Base-by-base conservation (phyloP, 1,284 basidiomycete species). In the Coniophora puteana region DNA sequence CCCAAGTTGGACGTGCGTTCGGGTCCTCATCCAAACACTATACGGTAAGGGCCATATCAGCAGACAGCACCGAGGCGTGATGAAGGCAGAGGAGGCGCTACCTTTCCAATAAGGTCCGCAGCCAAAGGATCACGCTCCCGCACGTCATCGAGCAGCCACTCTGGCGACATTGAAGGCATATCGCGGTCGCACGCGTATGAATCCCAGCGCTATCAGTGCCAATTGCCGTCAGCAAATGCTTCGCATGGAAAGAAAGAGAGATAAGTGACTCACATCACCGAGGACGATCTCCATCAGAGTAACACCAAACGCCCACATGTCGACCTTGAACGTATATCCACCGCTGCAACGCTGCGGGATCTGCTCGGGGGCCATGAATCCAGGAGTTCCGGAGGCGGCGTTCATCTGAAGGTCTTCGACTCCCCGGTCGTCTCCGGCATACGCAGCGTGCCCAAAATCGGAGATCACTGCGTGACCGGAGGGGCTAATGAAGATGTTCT, bases 401-500 rank as follows among this genome's bases (percentile, higher is more conserved):
- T 6, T 16, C 29, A 31, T 31, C n/a, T 31, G 8, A 18, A 31
- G 29, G n/a, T 26, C 14, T 25, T 25, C 36, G 31, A 17, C 18
- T 16, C 17, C 12, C 5, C 5, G n/a, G 20, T n/a, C 6, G 10
- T 16, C 14, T 6, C 26, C 16, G 16, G 4, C 36, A 4, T 36
- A 13, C 26, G 13, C 17, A 18, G 40, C 40, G 10, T 55, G 39
- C 17, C 43, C 49, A 24, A 46, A 47, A 27, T 51, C 48, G 5
- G 46, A 27, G 21, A 50, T 32, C 22, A 31, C 44, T 12, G 48
- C 12, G 26, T 48, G 46, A 13, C 50, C 50, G 11, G 14, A 31
- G 3, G 40, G 42, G 5, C 34, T 14, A 23, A 53, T 20, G 22
- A 53, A 44, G 28, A 53, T 45, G 20, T 53, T 53, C 11, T 48